Percentiles rank a stretch among this genome's conserved stretches.
Conservation (phyloP, 768 basidiomycete genomes). For the Trametopsis cervina region DNA sequence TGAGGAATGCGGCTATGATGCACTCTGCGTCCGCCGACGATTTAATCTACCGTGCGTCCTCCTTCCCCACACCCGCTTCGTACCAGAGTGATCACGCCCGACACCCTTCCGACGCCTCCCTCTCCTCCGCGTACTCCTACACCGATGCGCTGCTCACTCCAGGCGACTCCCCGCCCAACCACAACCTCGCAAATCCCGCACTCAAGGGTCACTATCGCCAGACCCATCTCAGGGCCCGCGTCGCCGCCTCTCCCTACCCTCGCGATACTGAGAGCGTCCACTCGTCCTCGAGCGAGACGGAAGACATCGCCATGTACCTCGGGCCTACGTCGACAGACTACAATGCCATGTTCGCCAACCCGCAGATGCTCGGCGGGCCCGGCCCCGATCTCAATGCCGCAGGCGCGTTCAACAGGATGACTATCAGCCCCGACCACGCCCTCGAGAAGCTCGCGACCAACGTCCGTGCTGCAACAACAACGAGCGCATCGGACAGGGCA, state of each 20-base stretch:
- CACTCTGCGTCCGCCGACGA: constrained; percentile 57
- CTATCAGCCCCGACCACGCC: constrained; percentile 66
- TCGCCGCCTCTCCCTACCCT: constrained; percentile 78
- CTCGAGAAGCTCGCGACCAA: constrained; percentile 84
- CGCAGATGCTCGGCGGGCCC: constrained; percentile 27
- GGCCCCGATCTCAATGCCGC: constrained; percentile 52
- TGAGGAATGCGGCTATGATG: constrained; percentile 44
- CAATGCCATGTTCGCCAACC: constrained; percentile 50
- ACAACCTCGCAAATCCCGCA: constrained; percentile 66
- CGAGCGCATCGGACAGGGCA: constrained; percentile 84
- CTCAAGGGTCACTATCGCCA: constrained; percentile 74
- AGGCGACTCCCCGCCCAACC: constrained; percentile 66
- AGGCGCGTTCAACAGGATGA: constrained; percentile 74
- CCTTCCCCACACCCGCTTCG: constrained; percentile 36
- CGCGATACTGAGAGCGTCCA: constrained; percentile 82
- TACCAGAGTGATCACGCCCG: too few species aligned
- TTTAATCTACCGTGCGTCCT: constrained; percentile 61
- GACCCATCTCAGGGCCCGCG: constrained; percentile 72
- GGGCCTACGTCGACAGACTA: constrained; percentile 49
- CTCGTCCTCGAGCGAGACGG: constrained; percentile 85
- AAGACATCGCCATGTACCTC: constrained; percentile 78
- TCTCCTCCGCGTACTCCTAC: constrained; percentile 37
- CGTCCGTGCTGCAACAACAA: constrained; percentile 83
- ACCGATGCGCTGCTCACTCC: constrained; percentile 35
- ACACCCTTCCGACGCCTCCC: constrained; percentile 31